A percentile compares a stretch with the other conserved stretches of the same genome.
These are phyloP conservation scores for Myxozyma mucilagina DNA, from an alignment of 805 yeast genomes.

Conservation along the genomic window DNA sequence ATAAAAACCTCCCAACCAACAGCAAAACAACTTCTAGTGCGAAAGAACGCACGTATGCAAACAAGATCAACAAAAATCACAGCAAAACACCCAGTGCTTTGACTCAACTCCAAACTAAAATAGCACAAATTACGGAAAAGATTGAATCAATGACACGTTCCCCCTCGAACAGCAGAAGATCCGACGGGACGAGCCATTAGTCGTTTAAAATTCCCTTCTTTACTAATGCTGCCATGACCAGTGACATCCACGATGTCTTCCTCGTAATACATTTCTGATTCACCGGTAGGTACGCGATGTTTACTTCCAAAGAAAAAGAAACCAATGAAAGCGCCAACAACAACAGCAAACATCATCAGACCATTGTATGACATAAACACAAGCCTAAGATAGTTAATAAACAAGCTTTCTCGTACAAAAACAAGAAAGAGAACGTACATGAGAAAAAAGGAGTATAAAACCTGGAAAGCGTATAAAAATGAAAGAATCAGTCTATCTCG, in stretches of 20 bases:
- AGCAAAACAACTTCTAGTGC: neutral
- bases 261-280: slow-evolving; percentile 1
- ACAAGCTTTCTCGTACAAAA: neutral
- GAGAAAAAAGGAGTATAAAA: slow-evolving; percentile 29
- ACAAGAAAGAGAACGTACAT: slow-evolving; percentile 9
- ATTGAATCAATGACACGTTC: slow-evolving; percentile 24
- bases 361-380: slow-evolving; percentile 30
- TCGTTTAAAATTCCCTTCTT: neutral
- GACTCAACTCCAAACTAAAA: neutral
- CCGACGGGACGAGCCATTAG: slow-evolving; percentile 17
- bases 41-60: neutral
- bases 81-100: neutral
- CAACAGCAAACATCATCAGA: slow-evolving; percentile 27
- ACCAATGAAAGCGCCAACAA: slow-evolving; percentile 30
- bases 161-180: slow-evolving; percentile 25
- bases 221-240: slow-evolving; percentile 3
- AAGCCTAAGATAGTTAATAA: slow-evolving; percentile 12
- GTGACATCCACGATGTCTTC: slow-evolving; percentile 5
- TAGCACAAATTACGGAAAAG: neutral
- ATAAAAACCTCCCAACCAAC: neutral
- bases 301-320: slow-evolving; percentile 28
- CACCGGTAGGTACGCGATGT: slow-evolving; percentile 17
- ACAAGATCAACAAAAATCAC: neutral
- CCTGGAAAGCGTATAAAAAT: slow-evolving; percentile 27
- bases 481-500: slow-evolving; percentile 22